phyloP scores from a whole-genome alignment of 129 eudicot genomes.

The Centella asiatica region DNA sequence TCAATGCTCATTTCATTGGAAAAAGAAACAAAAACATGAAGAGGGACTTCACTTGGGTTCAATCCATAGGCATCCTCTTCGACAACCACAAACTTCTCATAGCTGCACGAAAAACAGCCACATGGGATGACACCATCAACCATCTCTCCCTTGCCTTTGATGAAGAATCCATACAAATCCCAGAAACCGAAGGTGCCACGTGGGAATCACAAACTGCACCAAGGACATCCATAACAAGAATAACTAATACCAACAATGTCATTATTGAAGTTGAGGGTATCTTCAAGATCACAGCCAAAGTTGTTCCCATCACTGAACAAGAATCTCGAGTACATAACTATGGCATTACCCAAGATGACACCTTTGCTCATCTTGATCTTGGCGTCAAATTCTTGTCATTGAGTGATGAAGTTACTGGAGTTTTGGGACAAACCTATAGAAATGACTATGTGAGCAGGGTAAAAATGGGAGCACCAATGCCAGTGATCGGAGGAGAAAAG shows the following conservation, averaged over 20 bases:
- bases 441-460: constrained; percentile 53
- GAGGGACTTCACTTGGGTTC: constrained; percentile 77
- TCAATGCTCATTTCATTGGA: constrained; percentile 77
- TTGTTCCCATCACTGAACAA: constrained; percentile 53
- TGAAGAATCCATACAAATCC: constrained; percentile 26
- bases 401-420: constrained; percentile 41
- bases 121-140: constrained; percentile 53
- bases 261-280: constrained; percentile 39
- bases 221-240: constrained; percentile 26
- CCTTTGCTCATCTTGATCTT: constrained; percentile 74
- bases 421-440: constrained; percentile 59
- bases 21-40: constrained; percentile 49
- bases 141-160: constrained; percentile 39
- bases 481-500: constrained; percentile 56
- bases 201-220: constrained; percentile 37
- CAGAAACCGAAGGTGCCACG: constrained; percentile 29
- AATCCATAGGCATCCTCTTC: constrained; percentile 54
- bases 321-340: constrained; percentile 59
- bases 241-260: constrained; percentile 30
- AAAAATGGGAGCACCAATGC: constrained; percentile 59
- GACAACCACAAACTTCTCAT: constrained; percentile 43
- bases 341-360: constrained; percentile 43
- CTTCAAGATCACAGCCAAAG: constrained; percentile 53
- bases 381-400: constrained; percentile 56
- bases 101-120: constrained; percentile 45